These are phyloP conservation scores for Xylaria sp. DNA, from an alignment of 2,329 filamentous ascomycete species.

Conservation along the genomic window DNA sequence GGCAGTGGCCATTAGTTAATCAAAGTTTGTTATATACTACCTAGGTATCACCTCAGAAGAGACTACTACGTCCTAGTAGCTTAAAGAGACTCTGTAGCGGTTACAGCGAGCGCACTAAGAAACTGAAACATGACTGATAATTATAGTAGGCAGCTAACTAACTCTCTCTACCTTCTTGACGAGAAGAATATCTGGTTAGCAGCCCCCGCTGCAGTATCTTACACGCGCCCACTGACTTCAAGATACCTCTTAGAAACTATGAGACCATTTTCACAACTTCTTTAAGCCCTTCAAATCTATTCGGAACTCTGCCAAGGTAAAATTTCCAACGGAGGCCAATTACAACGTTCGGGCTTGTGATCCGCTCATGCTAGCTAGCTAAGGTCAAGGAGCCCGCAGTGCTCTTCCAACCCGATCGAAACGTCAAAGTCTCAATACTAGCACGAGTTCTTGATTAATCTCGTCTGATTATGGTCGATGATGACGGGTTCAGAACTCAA, in stretches of 20 bases:
- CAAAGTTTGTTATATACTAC: not conserved
- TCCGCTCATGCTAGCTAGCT: slow-evolving; percentile 7
- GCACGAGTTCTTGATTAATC: not conserved
- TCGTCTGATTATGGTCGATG: not conserved
- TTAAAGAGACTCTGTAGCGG: too few species aligned
- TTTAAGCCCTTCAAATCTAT: too few species aligned
- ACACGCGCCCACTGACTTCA: not conserved
- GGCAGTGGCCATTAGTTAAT: not conserved
- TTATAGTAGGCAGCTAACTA: not conserved
- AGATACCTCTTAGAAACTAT: not conserved
- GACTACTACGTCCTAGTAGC: too few species aligned
- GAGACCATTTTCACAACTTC: too few species aligned
- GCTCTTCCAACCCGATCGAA: not conserved
- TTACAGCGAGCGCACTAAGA: not conserved
- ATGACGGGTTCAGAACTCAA: not conserved
- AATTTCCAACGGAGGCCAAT: slow-evolving; percentile 5
- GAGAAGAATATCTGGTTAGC: too few species aligned
- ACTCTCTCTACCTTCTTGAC: too few species aligned
- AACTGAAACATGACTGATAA: too few species aligned
- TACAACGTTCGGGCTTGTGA: slow-evolving; percentile 17
- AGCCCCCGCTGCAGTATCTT: not conserved
- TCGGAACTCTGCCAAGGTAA: too few species aligned
- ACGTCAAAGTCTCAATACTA: not conserved
- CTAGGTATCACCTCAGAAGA: too few species aligned
- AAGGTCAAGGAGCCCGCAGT: slow-evolving; percentile 3